Percentiles rank a stretch among this genome's conserved stretches.
These are phyloP conservation scores for Dioszegia hungarica DNA, from an alignment of 768 basidiomycete genomes.

Conservation along the genomic window DNA sequence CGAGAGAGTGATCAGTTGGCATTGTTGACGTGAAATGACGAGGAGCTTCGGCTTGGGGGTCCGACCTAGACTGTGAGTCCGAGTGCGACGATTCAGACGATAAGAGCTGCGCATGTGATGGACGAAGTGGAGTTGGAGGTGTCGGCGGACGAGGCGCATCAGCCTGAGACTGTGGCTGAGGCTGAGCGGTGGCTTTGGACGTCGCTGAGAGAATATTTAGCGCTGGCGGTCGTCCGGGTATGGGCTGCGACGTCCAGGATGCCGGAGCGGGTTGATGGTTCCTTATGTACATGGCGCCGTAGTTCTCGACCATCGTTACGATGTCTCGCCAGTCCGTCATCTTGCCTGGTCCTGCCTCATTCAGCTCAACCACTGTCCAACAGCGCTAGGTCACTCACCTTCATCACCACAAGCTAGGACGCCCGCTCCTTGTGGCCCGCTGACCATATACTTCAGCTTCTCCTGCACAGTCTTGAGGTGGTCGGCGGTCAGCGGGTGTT, in stretches of 20 bases:
- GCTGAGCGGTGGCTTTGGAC: too few species aligned
- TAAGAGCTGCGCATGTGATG: too few species aligned
- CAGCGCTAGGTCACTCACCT: conserved; percentile 53
- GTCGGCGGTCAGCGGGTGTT: conserved; percentile 81
- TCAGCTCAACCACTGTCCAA: background rate
- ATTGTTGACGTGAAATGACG: too few species aligned
- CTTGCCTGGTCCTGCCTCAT: conserved; percentile 72
- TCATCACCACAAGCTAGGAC: conserved; percentile 84
- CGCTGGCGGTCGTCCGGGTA: too few species aligned
- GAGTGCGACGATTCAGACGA: too few species aligned
- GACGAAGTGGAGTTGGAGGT: background rate
- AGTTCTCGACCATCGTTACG: conserved; percentile 47
- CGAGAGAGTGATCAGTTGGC: too few species aligned
- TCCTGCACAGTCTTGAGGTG: conserved; percentile 73
- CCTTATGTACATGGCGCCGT: conserved; percentile 11
- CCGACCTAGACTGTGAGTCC: too few species aligned
- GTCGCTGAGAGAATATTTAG: too few species aligned
- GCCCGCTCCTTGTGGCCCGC: conserved; percentile 80
- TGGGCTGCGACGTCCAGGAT: too few species aligned
- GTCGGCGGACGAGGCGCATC: background rate
- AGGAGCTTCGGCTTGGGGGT: too few species aligned
- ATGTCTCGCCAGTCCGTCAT: conserved; percentile 97
- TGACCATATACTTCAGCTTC: conserved; percentile 69
- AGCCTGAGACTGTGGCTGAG: too few species aligned
- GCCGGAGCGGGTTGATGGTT: background rate